These are phyloP conservation scores for Asterella californica DNA, from an alignment of 225 moss, liverwort and hornwort species.

Conservation along the genomic window DNA sequence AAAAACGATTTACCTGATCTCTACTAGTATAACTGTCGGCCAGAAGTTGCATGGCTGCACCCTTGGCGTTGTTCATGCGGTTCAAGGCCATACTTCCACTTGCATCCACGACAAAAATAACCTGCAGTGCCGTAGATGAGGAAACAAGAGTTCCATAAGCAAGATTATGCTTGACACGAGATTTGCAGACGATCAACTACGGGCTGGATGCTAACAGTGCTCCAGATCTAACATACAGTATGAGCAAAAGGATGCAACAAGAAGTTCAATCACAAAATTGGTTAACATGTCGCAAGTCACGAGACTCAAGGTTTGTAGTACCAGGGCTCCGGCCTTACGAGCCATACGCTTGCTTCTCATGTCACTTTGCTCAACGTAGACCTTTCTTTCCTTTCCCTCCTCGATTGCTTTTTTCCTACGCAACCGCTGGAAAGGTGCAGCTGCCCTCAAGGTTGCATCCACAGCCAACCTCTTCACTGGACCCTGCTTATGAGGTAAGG, in stretches of 20 bases:
- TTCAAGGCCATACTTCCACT: conserved; percentile 99
- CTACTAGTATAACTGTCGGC: conserved; percentile 97
- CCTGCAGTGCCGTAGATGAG: conserved; percentile 37
- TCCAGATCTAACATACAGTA: too few species aligned
- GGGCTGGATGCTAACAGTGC: too few species aligned
- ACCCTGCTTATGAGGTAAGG: conserved; percentile 39
- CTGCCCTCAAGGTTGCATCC: conserved; percentile 90
- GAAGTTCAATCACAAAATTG: background rate
- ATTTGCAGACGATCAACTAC: too few species aligned
- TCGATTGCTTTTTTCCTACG: conserved; percentile 64
- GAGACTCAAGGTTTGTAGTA: background rate
- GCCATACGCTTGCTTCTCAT: conserved; percentile 98
- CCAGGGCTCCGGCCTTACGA: conserved; percentile 92
- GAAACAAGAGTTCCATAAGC: background rate
- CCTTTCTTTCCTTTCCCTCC: conserved; percentile 65
- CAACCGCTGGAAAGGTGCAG: conserved; percentile 80
- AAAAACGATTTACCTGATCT: conserved; percentile 55
- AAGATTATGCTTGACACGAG: background rate
- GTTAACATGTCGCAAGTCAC: too few species aligned
- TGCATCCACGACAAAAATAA: conserved; percentile 96
- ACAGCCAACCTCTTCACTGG: conserved; percentile 90
- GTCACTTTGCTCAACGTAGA: conserved; percentile 84
- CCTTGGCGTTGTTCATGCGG: conserved; percentile 98
- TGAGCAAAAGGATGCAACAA: too few species aligned
- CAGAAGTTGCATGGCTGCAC: conserved; percentile 96